Evolutionary conservation across 768 basidiomycete species (phyloP).

Genomic region (Serendipita sp.): DNA sequence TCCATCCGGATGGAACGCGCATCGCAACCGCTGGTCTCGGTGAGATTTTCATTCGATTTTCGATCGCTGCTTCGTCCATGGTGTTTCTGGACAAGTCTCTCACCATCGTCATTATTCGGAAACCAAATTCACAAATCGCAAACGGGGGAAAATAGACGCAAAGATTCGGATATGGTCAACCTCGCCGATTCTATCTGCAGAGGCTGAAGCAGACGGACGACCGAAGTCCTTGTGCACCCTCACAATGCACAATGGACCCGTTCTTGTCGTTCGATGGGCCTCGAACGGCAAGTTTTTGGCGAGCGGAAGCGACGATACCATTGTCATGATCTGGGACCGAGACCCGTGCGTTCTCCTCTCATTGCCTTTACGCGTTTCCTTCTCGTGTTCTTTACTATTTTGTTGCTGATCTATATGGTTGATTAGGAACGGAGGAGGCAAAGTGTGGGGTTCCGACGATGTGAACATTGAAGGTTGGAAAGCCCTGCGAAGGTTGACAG

Average conservation of each 20-base stretch:
- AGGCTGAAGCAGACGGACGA: slow-evolving; percentile 47
- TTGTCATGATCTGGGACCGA: slow-evolving; percentile 93
- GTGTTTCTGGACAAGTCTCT: too few relatives aligned
- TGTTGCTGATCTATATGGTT: background rate
- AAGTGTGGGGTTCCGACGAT: slow-evolving; percentile 89
- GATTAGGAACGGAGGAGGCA: slow-evolving; percentile 56
- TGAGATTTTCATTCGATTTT: slow-evolving; percentile 12
- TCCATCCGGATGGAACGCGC: slow-evolving; percentile 26
- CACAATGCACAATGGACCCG: slow-evolving; percentile 86
- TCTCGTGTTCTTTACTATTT: background rate
- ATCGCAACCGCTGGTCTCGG: slow-evolving; percentile 87
- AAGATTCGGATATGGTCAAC: slow-evolving; percentile 98
- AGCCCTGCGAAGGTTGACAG: slow-evolving; percentile 76
- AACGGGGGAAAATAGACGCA: slow-evolving; percentile 52
- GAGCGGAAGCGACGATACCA: slow-evolving; percentile 89
- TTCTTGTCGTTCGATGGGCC: slow-evolving; percentile 84
- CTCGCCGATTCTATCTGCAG: slow-evolving; percentile 71
- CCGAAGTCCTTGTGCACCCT: slow-evolving; percentile 82
- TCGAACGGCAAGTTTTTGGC: slow-evolving; percentile 88
- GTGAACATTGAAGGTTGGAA: slow-evolving; percentile 98
- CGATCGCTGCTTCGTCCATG: background rate
- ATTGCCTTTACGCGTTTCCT: background rate
- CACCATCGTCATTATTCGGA: background rate
- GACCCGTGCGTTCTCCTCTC: slow-evolving; percentile 67
- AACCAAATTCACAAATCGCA: background rate